These are phyloP conservation scores for Angomonas ambiguus DNA, from an alignment of 208 protist species.

Conservation along the genomic window DNA sequence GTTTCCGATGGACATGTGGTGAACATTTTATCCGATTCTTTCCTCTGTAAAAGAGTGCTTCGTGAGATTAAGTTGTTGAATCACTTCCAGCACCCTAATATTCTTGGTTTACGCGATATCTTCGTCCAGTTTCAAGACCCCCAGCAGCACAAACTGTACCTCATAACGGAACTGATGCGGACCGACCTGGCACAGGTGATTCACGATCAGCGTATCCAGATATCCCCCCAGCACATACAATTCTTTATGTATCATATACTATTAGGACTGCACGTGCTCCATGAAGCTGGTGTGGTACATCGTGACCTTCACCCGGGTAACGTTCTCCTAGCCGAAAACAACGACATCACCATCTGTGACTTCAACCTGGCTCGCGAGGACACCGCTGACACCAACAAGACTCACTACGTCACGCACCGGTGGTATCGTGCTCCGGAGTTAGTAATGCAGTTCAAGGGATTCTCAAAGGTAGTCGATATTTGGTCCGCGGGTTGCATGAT, in stretches of 20 bases:
- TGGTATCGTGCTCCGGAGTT: constrained; percentile 98
- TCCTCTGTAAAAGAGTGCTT: constrained; percentile 89
- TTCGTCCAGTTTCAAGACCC: constrained; percentile 84
- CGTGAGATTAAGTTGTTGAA: constrained; percentile 93
- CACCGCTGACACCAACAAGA: constrained; percentile 81
- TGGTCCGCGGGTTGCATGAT: constrained; percentile 91
- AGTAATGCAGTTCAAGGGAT: constrained; percentile 94
- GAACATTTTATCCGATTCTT: constrained; percentile 83
- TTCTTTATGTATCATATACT: constrained; percentile 96
- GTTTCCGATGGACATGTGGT: constrained; percentile 74
- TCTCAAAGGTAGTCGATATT: constrained; percentile 87
- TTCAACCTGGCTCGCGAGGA: constrained; percentile 95
- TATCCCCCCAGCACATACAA: constrained; percentile 93
- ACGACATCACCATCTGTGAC: constrained; percentile 94
- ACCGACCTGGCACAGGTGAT: constrained; percentile 93
- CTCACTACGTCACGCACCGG: constrained; percentile 93
- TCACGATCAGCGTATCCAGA: constrained; percentile 92
- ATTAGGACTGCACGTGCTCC: constrained; percentile 92
- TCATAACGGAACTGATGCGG: constrained; percentile 96
- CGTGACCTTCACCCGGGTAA: constrained; percentile 90
- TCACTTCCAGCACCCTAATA: constrained; percentile 95
- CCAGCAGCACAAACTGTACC: constrained; percentile 93
- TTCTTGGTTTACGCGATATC: constrained; percentile 93
- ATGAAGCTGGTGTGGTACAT: constrained; percentile 88
- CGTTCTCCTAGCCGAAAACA: constrained; percentile 88